Percentiles rank a stretch among this genome's conserved stretches.
phyloP scores from a whole-genome alignment of 2,329 filamentous ascomycete species.

The Diatrype stigma region DNA sequence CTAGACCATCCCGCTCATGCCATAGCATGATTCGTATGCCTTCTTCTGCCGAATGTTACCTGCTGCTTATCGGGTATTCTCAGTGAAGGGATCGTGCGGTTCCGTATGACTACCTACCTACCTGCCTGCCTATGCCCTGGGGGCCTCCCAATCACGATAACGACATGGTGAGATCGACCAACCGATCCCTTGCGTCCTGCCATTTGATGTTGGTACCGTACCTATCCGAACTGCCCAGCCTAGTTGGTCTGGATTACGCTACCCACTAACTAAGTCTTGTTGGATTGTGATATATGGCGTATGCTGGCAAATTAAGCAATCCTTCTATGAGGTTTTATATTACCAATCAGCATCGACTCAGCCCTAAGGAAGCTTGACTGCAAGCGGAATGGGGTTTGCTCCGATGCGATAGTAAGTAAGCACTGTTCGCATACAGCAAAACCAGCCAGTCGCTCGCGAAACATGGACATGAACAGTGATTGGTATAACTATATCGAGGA shows the following conservation, averaged over 20 bases:
- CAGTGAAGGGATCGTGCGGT: neutral
- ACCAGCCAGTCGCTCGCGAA: neutral
- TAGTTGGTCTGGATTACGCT: no score
- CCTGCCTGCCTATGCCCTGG: no score
- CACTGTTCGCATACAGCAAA: neutral
- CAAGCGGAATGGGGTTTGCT: neutral
- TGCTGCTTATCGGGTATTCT: neutral
- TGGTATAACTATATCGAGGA: neutral
- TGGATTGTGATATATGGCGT: neutral
- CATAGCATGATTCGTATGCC: neutral
- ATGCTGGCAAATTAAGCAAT: neutral
- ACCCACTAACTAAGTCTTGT: no score
- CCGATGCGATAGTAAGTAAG: neutral
- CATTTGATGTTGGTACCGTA: neutral
- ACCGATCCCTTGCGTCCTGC: neutral
- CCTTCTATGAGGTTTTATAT: neutral
- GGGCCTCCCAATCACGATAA: neutral
- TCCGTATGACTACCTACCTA: neutral
- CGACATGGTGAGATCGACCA: neutral
- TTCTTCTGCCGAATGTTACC: neutral
- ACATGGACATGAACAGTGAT: neutral
- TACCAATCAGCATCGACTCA: neutral
- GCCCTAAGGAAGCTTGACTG: neutral
- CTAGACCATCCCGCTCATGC: neutral
- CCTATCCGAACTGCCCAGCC: neutral